Evolutionary conservation across 495 filamentous ascomycete species (phyloP).

Genomic region (Neurospora sp.): DNA sequence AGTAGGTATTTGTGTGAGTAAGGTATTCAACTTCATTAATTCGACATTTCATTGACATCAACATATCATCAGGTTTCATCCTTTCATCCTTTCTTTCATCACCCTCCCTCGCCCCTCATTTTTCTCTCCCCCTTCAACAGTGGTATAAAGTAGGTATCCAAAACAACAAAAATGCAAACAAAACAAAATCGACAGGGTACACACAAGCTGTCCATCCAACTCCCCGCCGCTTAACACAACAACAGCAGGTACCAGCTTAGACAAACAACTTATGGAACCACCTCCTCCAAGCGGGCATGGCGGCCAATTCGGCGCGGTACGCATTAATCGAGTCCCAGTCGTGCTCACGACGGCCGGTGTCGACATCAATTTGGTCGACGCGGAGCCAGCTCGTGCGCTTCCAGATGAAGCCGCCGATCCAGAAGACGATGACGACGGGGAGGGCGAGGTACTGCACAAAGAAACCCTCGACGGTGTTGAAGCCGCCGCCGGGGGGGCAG

Average conservation of each 20-base stretch:
- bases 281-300: constrained; percentile 43
- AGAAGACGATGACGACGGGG: constrained; percentile 72
- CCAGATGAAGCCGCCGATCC: constrained; percentile 53
- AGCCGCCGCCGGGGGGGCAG: constrained; percentile 30
- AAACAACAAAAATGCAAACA: too few relatives aligned
- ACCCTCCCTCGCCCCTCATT: too few relatives aligned
- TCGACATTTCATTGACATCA: not conserved
- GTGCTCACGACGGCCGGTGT: constrained; percentile 49
- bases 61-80: too few relatives aligned
- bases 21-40: not conserved
- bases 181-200: too few relatives aligned
- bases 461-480: constrained; percentile 50
- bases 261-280: constrained; percentile 34
- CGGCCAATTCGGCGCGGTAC: constrained; percentile 29
- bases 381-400: constrained; percentile 49
- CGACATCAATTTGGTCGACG: constrained; percentile 50
- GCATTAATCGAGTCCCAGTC: constrained; percentile 47
- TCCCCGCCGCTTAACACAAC: too few relatives aligned
- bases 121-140: too few relatives aligned
- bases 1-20: not conserved
- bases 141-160: too few relatives aligned
- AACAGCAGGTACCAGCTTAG: constrained; percentile 21
- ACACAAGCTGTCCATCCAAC: too few relatives aligned
- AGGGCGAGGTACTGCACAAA: constrained; percentile 74
- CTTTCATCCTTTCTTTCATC: too few relatives aligned